Conservation (phyloP, 176 grass and related monocot genomes). For the Oryza nivara region DNA sequence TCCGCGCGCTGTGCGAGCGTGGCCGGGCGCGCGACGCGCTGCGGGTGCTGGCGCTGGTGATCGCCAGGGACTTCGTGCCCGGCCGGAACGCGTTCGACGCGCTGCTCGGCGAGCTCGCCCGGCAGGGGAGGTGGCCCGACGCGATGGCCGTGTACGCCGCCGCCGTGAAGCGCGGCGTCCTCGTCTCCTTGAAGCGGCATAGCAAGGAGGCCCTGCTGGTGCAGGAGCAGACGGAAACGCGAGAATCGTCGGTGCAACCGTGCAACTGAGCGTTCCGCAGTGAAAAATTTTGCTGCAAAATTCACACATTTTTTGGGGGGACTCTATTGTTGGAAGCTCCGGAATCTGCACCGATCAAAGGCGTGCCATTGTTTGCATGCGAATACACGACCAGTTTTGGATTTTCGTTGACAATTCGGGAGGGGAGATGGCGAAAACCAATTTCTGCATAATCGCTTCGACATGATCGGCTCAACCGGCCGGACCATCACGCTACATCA, state of each 20-base stretch:
- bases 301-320: neutral
- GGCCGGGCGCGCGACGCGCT: conserved; percentile 68
- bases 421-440: neutral
- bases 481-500: too few species aligned
- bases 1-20: conserved; percentile 66
- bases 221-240: neutral
- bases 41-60: conserved; percentile 62
- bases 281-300: neutral
- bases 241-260: neutral
- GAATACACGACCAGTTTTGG: too few species aligned
- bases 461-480: too few species aligned
- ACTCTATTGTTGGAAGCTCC: neutral
- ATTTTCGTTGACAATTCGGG: neutral
- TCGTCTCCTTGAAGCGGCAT: conserved; percentile 56
- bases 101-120: conserved; percentile 61
- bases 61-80: conserved; percentile 64
- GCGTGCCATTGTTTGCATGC: too few species aligned
- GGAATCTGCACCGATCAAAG: too few species aligned
- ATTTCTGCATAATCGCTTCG: neutral
- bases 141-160: conserved; percentile 75
- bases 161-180: conserved; percentile 69
- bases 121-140: conserved; percentile 61
- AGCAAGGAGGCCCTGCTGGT: conserved; percentile 15
- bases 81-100: conserved; percentile 74
- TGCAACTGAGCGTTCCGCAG: conserved; percentile 32